These are phyloP conservation scores for Anthracocystis panici-leucophaei DNA, from an alignment of 1,284 basidiomycete species.

Conservation along the genomic window DNA sequence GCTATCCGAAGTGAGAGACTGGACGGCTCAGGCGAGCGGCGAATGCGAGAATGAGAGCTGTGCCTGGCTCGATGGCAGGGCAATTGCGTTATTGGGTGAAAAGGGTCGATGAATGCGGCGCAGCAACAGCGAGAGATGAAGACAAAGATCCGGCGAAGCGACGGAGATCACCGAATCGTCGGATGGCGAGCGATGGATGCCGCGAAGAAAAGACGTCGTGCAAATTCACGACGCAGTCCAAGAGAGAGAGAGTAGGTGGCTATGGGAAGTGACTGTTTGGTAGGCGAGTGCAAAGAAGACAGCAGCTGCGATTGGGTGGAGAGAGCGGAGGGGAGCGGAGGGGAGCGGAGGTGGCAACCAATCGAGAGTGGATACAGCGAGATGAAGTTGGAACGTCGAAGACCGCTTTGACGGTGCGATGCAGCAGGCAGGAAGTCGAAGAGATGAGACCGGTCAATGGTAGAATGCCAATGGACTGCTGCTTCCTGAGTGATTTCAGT, in stretches of 20 bases:
- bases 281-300: no score
- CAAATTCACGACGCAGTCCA: not conserved
- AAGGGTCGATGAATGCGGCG: not conserved
- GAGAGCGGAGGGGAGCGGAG: not conserved
- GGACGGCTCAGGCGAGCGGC: not conserved
- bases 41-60: not conserved
- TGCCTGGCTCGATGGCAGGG: not conserved
- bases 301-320: no score
- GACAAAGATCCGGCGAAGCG: not conserved
- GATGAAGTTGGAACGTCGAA: constrained; percentile 1
- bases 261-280: not conserved
- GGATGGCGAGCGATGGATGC: not conserved
- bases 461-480: not conserved
- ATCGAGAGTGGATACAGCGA: not conserved
- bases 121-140: not conserved
- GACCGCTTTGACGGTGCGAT: not conserved
- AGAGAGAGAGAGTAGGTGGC: not conserved
- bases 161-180: not conserved
- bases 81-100: not conserved
- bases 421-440: not conserved
- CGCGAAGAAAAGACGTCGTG: not conserved
- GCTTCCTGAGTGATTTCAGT: not conserved
- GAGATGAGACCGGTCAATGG: not conserved
- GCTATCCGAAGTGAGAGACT: no score
- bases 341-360: not conserved